These are phyloP conservation scores for Pachyrhizus erosus DNA, from an alignment of 306 rosid species.

Conservation along the genomic window DNA sequence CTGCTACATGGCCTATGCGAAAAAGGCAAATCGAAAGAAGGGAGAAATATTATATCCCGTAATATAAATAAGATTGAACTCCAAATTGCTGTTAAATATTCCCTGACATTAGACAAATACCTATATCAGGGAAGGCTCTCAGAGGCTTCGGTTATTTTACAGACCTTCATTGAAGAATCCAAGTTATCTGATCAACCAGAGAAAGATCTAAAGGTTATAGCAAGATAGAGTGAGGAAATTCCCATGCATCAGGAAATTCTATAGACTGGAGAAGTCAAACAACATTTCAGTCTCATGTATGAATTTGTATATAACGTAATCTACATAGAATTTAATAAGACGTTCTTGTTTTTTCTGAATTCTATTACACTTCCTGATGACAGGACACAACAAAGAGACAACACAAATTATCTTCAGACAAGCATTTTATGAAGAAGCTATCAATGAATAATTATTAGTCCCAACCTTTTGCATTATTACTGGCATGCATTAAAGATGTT, in stretches of 20 bases:
- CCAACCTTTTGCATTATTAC: background rate
- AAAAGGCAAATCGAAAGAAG: constrained; percentile 68
- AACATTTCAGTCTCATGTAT: constrained; percentile 23
- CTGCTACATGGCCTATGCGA: constrained; percentile 73
- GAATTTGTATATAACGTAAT: constrained; percentile 19
- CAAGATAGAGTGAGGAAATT: constrained; percentile 40
- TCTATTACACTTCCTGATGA: constrained; percentile 5
- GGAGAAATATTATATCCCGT: constrained; percentile 63
- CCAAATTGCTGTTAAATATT: constrained; percentile 65
- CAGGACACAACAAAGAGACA: background rate
- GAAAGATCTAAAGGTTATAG: constrained; percentile 40
- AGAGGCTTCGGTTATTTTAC: constrained; percentile 67
- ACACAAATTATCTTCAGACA: constrained; percentile 12
- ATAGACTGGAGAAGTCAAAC: constrained; percentile 7
- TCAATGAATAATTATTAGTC: background rate
- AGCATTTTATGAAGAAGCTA: constrained; percentile 13
- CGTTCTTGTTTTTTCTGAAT: constrained; percentile 1
- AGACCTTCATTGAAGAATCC: constrained; percentile 58
- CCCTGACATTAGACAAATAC: constrained; percentile 62
- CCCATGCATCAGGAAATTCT: background rate
- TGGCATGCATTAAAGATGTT: background rate
- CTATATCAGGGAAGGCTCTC: constrained; percentile 58
- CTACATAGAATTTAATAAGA: constrained; percentile 3
- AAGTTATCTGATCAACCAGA: constrained; percentile 45
- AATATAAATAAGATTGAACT: constrained; percentile 57